Evolutionary conservation across 208 protist genomes (phyloP), one percentile per base, ranked within the genome.

Genomic region (Leishmania tropica): DNA sequence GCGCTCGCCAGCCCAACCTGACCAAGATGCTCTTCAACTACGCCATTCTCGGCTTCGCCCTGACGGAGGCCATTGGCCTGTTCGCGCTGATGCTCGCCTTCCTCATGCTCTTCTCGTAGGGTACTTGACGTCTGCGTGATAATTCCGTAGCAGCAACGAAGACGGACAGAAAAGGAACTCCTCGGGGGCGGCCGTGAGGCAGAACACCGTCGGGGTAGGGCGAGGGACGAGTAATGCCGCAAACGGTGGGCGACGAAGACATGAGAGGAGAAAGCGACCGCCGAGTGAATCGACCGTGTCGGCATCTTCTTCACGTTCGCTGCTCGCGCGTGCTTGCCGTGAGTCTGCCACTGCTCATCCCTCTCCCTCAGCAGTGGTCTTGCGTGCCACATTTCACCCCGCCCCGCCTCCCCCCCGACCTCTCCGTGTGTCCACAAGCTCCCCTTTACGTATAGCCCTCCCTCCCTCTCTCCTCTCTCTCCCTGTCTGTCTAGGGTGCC

Each of bases 11-110:
- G 89, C 95, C 95, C 28, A 97, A 97, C 86, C 81, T 98, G 75
- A 94, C 93, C 78, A 95, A 95, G 88, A 95, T 96, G 94, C 88
- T 98, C 60, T 97, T 98, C 87, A 96, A 96, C 92, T 98, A 98
- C 87, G 93, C 93, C 81, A 96, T 98, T 96, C 93, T 98, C 15
- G 95, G 95, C 60, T 98, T 98, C 84, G 95, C 95, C 73, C 89
- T 98, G 84, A 97, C 95, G 70, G 95, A 98, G 88, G 95, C 95
- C 85, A 96, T 98, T 79, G 95, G 93, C 78, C 89, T 98, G 85
- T 98, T 98, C 82, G 92, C 93, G 3, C 92, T 97, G 83, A 96
- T 98, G 93, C 90, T 97, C 78, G 93, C 95, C 82, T 97, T 97
- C 90, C 93, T 97, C 86, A 97, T 97, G 94, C 93, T 97, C 89